phyloP scores from a whole-genome alignment of 495 filamentous ascomycete genomes.

The Jackrogersella minutella region DNA sequence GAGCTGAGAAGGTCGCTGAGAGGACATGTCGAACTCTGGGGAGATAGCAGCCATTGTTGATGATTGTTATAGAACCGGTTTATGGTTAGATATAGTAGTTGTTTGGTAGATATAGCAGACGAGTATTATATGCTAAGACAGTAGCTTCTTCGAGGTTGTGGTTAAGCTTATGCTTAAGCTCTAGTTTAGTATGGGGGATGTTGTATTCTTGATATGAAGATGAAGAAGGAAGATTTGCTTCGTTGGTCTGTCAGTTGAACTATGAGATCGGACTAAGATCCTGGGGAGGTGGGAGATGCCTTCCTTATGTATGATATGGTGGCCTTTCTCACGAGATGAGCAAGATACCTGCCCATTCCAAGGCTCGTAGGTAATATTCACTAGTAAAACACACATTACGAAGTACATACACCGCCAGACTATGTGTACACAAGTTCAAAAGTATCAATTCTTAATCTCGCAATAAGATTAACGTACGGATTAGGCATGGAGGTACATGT shows the following conservation, averaged over 20 bases:
- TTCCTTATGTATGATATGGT: constrained; percentile 54
- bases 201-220: background rate
- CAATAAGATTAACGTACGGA: constrained; percentile 35
- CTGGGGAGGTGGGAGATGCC: constrained; percentile 46
- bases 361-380: constrained; percentile 30
- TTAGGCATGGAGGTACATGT: constrained; percentile 33
- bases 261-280: constrained; percentile 22
- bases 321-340: constrained; percentile 21
- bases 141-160: too few species aligned
- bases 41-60: constrained; percentile 63
- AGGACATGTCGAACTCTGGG: constrained; percentile 44
- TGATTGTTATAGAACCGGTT: constrained; percentile 6
- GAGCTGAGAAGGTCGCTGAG: constrained; percentile 72
- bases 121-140: constrained; percentile 11
- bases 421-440: constrained; percentile 14
- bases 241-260: constrained; percentile 31
- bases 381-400: constrained; percentile 19
- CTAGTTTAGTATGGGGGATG: constrained; percentile 3
- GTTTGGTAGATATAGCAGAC: constrained; percentile 6
- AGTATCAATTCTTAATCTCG: constrained; percentile 34
- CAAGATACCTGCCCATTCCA: constrained; percentile 29
- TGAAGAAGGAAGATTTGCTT: background rate
- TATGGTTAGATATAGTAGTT: constrained; percentile 35
- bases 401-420: constrained; percentile 37
- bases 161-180: too few species aligned